Conservation (phyloP, 2,329 filamentous ascomycete genomes). For the Dichotomopilus funicola region DNA sequence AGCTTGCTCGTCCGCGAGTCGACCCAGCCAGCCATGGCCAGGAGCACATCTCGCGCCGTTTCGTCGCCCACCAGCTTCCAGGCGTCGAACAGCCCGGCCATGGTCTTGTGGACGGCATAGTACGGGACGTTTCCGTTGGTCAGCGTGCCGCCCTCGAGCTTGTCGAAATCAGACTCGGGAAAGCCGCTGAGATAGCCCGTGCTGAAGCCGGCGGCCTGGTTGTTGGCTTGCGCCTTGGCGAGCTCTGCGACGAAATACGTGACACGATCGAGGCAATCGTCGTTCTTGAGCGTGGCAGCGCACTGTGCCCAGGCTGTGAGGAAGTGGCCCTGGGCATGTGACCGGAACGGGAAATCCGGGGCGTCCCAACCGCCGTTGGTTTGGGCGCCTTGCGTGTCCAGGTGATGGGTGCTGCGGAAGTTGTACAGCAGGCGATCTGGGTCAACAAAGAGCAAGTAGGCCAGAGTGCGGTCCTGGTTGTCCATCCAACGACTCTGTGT, state of each 20-base stretch:
- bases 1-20: constrained; percentile 39
- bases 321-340: constrained; percentile 45
- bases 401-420: constrained; percentile 40
- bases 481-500: constrained; percentile 32
- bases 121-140: constrained; percentile 47
- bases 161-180: constrained; percentile 43
- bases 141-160: constrained; percentile 38
- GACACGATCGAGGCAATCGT: constrained; percentile 39
- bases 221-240: constrained; percentile 46
- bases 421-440: constrained; percentile 42
- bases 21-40: constrained; percentile 42
- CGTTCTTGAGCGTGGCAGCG: constrained; percentile 29
- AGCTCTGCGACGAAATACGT: constrained; percentile 40
- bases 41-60: constrained; percentile 37
- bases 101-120: constrained; percentile 49
- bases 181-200: constrained; percentile 46
- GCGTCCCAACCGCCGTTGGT: constrained; percentile 48
- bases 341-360: constrained; percentile 47
- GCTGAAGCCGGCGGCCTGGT: constrained; percentile 37
- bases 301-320: constrained; percentile 40
- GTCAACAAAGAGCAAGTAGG: constrained; percentile 41
- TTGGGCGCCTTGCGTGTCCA: constrained; percentile 40
- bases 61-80: constrained; percentile 39
- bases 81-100: constrained; percentile 45
- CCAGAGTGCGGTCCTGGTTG: constrained; percentile 42